Evolutionary conservation across 306 rosid genomes (phyloP), one percentile per base, ranked within the genome.

Genomic region (Prunus armeniaca): DNA sequence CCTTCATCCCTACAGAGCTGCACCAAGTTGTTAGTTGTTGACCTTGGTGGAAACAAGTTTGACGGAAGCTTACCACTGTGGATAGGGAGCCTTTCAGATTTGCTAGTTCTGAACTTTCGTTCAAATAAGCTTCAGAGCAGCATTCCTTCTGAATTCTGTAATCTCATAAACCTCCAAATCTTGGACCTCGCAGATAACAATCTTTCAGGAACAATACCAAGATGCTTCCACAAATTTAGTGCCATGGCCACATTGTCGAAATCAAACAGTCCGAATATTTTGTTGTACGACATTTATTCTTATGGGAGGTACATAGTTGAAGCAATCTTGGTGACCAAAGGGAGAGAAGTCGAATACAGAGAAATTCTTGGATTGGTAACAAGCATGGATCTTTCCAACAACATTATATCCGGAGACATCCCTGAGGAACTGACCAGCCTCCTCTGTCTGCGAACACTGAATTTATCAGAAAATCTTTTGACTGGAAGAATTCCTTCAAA

Each of bases 181-280:
- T 46, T 82, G 24, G 80, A 77, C 65, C 41, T 82, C 60, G 66
- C 72, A 13, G 2, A 51, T 30, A 82, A 78, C 32, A 77, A 50
- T 13, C 3, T 78, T 1, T 41, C 69, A 2, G 80, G 80, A 3
- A 32, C 41, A 43, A 69, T 82, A 28, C 86, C 86, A 30, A 75
- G 14, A 18, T 82, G 82, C 47, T 64, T 75, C 22, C 1, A 30
- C 10, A 64, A 64, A 12, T 64, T 75, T 0, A 75, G 34, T 47
- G 71, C 32, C 65, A 55, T 71, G 75, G 30, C 60, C 61, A 43
- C 15, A 34, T 34, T 34, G 43, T 34, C 43, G 43, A 34, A 34
- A 34, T 34, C 43, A 34, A 34, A 34, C 9, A 34, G 43, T 34
- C 9, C 43, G 43, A 34, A 34, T 34, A 34, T 34, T 34, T 34